Conservation (phyloP, 2,329 filamentous ascomycete genomes). For the Talaromyces verruculosus region DNA sequence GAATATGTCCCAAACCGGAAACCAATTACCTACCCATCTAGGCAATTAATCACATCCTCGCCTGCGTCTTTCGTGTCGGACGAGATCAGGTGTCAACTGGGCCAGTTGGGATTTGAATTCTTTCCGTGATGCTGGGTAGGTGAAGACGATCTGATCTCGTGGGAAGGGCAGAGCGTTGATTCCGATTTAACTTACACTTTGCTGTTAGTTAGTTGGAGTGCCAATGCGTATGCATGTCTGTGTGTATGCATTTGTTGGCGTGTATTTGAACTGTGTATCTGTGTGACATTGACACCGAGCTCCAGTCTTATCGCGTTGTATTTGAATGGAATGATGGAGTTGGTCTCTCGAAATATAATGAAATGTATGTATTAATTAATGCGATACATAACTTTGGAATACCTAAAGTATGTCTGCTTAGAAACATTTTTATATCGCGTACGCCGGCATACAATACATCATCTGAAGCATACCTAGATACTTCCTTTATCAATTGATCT, state of each 20-base stretch:
- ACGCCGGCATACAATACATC: no score
- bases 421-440: no score
- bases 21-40: conserved; percentile 3
- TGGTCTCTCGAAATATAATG: no score
- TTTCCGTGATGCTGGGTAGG: neutral
- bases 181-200: neutral
- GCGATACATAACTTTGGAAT: no score
- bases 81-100: neutral
- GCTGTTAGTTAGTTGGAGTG: neutral
- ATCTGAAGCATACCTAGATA: no score
- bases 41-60: neutral
- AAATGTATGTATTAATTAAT: no score
- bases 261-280: neutral
- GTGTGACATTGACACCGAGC: neutral
- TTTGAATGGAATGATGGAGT: neutral
- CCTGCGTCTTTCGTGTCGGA: neutral
- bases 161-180: neutral
- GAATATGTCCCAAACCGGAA: neutral
- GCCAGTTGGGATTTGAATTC: neutral
- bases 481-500: no score
- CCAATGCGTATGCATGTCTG: conserved; percentile 3
- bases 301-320: no score
- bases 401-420: no score
- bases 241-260: neutral
- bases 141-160: neutral